Evolutionary conservation across 169 alveolate genomes (phyloP).

Genomic region (Eimeria praecox): DNA sequence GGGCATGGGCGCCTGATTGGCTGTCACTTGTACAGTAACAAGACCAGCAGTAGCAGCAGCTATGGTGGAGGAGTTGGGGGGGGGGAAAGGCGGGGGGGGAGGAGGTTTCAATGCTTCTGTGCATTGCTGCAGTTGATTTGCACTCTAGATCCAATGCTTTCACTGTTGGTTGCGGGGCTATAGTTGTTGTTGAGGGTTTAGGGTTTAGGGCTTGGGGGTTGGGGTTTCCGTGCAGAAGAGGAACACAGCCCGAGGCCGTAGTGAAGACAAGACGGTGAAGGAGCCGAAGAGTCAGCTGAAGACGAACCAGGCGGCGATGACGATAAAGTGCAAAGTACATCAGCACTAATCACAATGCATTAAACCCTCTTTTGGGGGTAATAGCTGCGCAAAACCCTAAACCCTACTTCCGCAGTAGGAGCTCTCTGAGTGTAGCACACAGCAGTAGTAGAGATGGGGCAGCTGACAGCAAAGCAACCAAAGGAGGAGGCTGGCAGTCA

Average conservation of each 20-base stretch:
- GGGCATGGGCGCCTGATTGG: background rate
- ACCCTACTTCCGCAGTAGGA: background rate
- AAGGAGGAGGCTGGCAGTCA: too few relatives aligned
- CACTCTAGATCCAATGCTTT: background rate
- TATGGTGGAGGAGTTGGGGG: background rate
- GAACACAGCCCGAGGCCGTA: conserved; percentile 78
- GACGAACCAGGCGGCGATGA: conserved; percentile 81
- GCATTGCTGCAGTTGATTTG: background rate
- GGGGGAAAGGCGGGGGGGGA: background rate
- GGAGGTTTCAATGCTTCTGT: background rate
- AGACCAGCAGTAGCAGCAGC: background rate
- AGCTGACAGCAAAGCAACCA: too few relatives aligned
- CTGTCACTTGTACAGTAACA: background rate
- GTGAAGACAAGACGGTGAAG: conserved; percentile 70
- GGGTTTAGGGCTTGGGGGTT: conserved; percentile 40
- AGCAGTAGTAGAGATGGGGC: background rate
- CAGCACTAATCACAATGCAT: background rate
- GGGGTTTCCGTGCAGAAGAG: conserved; percentile 58
- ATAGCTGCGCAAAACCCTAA: background rate
- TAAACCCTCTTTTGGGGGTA: background rate
- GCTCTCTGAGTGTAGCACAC: background rate
- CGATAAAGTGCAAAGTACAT: conserved; percentile 78
- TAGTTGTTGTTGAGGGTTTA: conserved; percentile 37
- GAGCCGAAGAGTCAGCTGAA: conserved; percentile 81
- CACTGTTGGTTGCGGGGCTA: too few relatives aligned